These are phyloP conservation scores for Lasiosphaeria ovina DNA, from an alignment of 495 filamentous ascomycete genomes.

Conservation along the genomic window DNA sequence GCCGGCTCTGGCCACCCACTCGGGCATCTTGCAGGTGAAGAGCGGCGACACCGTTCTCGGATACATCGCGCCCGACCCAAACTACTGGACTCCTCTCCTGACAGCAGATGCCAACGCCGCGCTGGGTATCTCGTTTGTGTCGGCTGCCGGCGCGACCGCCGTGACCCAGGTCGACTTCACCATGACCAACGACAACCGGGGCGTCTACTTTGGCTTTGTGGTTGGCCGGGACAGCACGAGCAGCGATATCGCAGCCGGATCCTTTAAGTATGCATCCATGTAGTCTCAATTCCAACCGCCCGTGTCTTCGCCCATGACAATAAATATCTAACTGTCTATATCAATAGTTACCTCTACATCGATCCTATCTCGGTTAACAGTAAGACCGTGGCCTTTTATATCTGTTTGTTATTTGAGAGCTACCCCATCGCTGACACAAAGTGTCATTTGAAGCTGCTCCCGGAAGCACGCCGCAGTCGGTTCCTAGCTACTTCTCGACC, in stretches of 20 bases:
- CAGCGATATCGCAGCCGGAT: not conserved
- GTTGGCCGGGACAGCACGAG: not conserved
- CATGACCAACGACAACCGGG: not conserved
- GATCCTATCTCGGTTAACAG: not conserved
- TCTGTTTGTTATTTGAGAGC: not conserved
- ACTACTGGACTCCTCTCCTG: not conserved
- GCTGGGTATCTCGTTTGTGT: not conserved
- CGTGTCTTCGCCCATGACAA: not conserved
- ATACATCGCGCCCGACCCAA: not conserved
- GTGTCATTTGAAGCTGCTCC: not conserved
- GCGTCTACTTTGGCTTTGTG: not conserved
- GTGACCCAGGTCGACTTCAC: not conserved
- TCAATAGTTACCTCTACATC: not conserved
- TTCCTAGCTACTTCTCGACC: not conserved
- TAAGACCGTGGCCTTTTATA: not conserved
- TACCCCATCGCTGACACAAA: not conserved
- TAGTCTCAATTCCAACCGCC: not conserved
- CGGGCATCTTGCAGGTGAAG: not conserved
- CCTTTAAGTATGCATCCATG: not conserved
- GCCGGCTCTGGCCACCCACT: slow-evolving; percentile 5
- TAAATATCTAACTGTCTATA: not conserved
- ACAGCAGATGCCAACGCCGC: not conserved
- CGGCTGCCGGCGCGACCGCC: not conserved
- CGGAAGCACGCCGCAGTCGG: not conserved
- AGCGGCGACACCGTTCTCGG: not conserved